A percentile compares a stretch with the other conserved stretches of the same genome.
phyloP scores from a whole-genome alignment of 2,329 filamentous ascomycete genomes.

The Lecanosticta acicola region DNA sequence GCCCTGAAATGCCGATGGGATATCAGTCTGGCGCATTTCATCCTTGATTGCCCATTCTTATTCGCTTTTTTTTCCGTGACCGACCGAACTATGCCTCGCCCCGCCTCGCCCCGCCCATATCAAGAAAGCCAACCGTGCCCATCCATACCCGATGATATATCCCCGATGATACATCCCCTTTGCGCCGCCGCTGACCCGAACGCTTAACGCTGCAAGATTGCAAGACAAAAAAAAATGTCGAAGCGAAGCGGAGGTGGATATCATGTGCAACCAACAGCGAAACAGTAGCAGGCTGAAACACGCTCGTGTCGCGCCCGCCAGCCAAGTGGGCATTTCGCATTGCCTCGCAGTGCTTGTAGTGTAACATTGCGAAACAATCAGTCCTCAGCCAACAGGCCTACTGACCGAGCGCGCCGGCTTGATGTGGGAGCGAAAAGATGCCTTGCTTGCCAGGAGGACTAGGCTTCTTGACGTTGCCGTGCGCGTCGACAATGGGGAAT shows the following conservation, averaged over 20 bases:
- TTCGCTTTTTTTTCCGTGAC: too few species aligned
- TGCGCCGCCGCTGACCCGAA: too few species aligned
- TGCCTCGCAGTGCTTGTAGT: neutral
- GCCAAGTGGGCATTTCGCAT: too few species aligned
- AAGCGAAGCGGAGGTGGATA: neutral
- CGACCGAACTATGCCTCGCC: too few species aligned
- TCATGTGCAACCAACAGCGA: neutral
- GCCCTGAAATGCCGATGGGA: too few species aligned
- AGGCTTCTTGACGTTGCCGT: conserved; percentile 33
- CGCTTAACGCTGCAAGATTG: conserved; percentile 10
- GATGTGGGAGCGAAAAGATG: conserved; percentile 9
- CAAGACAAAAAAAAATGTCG: too few species aligned
- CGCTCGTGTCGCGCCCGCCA: neutral
- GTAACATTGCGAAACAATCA: neutral
- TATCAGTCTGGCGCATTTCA: too few species aligned
- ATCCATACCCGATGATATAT: too few species aligned
- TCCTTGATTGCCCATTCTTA: too few species aligned
- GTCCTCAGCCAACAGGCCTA: conserved; percentile 15
- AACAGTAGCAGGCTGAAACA: conserved; percentile 2
- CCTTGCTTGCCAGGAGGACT: conserved; percentile 12
- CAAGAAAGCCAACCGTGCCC: too few species aligned
- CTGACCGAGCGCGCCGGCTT: conserved; percentile 23
- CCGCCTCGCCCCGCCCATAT: too few species aligned
- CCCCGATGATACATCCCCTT: too few species aligned
- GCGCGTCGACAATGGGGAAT: conserved; percentile 55